A percentile compares a stretch with the other conserved stretches of the same genome.
Evolutionary conservation across 140 eudicot genomes (phyloP).

Genomic region (Flaveria floridana): DNA sequence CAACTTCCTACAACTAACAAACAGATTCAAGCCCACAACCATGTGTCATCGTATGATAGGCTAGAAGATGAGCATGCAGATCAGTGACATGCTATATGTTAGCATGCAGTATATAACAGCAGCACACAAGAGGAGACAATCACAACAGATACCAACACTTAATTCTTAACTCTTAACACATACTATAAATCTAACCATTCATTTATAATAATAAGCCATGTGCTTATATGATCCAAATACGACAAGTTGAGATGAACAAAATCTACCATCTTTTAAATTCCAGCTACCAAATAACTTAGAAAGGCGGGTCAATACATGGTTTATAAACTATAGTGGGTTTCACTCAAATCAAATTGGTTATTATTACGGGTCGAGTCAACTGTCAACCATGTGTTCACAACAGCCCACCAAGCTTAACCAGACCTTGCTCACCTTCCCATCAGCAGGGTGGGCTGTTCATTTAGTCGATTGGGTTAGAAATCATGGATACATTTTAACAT

Average conservation of each 20-base stretch:
- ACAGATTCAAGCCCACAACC: not conserved
- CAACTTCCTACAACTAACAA: not conserved
- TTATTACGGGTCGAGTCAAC: too few relatives aligned
- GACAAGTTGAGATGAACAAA: not conserved
- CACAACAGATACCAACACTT: not conserved
- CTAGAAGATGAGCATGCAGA: not conserved
- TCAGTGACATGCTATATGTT: not conserved
- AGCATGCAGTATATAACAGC: not conserved
- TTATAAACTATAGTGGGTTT: not conserved
- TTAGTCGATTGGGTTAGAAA: not conserved
- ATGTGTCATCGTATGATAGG: not conserved
- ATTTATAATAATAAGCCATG: not conserved
- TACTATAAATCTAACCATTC: not conserved
- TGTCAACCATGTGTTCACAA: not conserved
- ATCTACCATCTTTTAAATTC: conserved; percentile 4
- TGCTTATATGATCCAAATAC: not conserved
- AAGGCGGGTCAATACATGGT: not conserved
- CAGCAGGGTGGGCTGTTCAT: not conserved
- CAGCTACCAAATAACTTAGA: not conserved
- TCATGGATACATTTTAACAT: not conserved
- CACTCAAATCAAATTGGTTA: not conserved
- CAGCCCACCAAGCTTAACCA: not conserved
- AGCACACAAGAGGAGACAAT: not conserved
- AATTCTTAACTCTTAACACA: not conserved
- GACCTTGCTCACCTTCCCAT: not conserved